phyloP scores from a whole-genome alignment of 257 asterid species.

The Nicotiana sylvestris region DNA sequence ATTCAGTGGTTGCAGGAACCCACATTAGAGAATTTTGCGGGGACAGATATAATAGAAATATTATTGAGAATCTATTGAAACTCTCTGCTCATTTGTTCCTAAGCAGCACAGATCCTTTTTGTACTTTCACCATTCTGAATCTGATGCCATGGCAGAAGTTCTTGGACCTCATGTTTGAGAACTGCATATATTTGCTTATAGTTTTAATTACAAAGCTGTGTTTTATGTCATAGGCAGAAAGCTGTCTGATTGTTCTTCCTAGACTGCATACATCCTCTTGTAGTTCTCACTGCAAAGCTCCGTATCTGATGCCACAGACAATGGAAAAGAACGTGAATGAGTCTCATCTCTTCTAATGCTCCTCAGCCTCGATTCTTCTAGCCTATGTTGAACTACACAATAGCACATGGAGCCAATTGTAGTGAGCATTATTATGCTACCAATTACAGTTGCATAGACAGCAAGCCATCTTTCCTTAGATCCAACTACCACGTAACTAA shows the following conservation, averaged over 20 bases:
- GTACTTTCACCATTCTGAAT: neutral
- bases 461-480: constrained; percentile 78
- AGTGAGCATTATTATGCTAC: constrained; percentile 69
- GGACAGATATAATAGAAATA: neutral
- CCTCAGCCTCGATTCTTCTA: constrained; percentile 83
- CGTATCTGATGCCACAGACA: constrained; percentile 61
- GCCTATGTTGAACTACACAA: constrained; percentile 73
- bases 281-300: constrained; percentile 64
- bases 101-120: neutral
- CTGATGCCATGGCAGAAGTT: neutral
- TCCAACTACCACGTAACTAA: constrained; percentile 82
- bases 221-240: neutral
- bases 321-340: constrained; percentile 64
- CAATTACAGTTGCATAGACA: constrained; percentile 66
- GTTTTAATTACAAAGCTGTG: neutral
- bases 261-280: constrained; percentile 88
- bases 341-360: constrained; percentile 47
- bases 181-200: neutral
- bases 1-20: neutral
- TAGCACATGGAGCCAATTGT: constrained; percentile 90
- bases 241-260: neutral
- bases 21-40: neutral
- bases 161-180: constrained; percentile 1
- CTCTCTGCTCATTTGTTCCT: neutral
- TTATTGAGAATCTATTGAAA: neutral